A percentile compares a stretch with the other conserved stretches of the same genome.
phyloP scores from a whole-genome alignment of 495 filamentous ascomycete species.

The Podospora bellae-mahoneyi region DNA sequence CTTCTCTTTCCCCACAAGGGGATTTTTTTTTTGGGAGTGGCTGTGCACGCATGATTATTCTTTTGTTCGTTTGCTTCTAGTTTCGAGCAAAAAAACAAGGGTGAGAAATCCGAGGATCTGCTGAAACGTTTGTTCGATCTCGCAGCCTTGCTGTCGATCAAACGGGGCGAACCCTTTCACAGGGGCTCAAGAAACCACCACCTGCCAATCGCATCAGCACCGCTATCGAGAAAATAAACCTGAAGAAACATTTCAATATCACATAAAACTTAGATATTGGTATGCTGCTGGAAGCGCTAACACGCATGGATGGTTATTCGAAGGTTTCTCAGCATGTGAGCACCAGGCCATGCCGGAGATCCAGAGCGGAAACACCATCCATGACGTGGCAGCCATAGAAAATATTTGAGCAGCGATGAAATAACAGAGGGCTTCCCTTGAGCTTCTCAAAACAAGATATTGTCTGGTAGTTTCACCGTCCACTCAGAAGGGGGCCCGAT shows the following conservation, averaged over 20 bases:
- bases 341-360: background rate
- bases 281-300: background rate
- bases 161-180: background rate
- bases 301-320: background rate
- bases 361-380: background rate
- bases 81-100: background rate
- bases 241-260: background rate
- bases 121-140: conserved; percentile 9
- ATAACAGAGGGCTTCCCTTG: background rate
- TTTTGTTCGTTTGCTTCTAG: conserved; percentile 1
- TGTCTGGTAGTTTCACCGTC: background rate
- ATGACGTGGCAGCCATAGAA: background rate
- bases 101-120: background rate
- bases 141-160: conserved; percentile 1
- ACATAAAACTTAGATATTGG: background rate
- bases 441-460: background rate
- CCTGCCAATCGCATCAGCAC: conserved; percentile 1
- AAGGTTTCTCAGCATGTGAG: background rate
- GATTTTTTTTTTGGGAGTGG: background rate
- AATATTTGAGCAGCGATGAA: background rate
- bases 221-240: background rate
- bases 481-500: background rate
- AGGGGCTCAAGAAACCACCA: background rate
- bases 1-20: background rate
- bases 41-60: background rate